Evolutionary conservation across 805 yeast species (phyloP).

Genomic region (Schwanniomyces vanrijiae): DNA sequence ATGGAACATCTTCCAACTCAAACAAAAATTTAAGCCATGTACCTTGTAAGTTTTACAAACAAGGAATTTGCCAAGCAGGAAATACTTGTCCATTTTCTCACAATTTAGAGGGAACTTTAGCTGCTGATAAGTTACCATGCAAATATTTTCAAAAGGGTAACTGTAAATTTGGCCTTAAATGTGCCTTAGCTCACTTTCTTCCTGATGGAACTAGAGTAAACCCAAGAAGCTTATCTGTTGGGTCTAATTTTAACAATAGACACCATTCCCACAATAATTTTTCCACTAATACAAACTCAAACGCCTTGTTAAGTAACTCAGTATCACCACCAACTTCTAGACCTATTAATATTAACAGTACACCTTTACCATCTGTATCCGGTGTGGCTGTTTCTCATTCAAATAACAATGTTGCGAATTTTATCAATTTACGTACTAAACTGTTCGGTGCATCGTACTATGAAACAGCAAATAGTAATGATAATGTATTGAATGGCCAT

Average conservation of each 20-base stretch:
- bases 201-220: conserved; percentile 88
- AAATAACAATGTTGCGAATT: conserved; percentile 11
- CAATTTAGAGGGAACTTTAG: conserved; percentile 53
- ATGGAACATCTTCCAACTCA: conserved; percentile 8
- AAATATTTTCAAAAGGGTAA: conserved; percentile 96
- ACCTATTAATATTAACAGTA: conserved; percentile 14
- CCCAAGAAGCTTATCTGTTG: conserved; percentile 25
- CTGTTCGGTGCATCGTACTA: conserved; percentile 5
- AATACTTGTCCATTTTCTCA: conserved; percentile 89
- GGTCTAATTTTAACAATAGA: conserved; percentile 2
- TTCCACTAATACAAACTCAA: neutral
- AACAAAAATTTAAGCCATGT: conserved; percentile 78
- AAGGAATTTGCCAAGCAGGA: conserved; percentile 96
- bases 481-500: neutral
- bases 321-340: conserved; percentile 5
- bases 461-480: neutral
- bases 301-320: conserved; percentile 1
- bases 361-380: neutral
- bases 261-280: conserved; percentile 1
- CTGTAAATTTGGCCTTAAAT: conserved; percentile 91
- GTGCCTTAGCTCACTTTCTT: conserved; percentile 88
- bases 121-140: conserved; percentile 66
- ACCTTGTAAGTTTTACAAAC: conserved; percentile 91
- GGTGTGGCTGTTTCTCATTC: neutral
- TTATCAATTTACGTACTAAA: conserved; percentile 6